Evolutionary conservation across 2,329 filamentous ascomycete genomes (phyloP), one percentile per base, ranked within the genome.

Genomic region (Botrytis sinoallii): DNA sequence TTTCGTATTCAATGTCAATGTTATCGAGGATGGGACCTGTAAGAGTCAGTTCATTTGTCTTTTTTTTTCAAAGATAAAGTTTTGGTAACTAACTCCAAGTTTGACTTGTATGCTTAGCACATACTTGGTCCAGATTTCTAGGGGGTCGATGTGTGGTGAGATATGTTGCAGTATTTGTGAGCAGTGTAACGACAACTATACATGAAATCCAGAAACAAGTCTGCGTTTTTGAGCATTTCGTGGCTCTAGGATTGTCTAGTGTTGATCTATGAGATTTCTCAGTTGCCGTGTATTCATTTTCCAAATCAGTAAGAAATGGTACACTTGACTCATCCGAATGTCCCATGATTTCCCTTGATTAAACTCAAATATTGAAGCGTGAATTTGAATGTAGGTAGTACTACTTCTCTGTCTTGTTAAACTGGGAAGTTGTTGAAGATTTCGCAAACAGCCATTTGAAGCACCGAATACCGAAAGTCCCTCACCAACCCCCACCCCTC

Each of bases 1-100:
- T 78, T 29, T 82, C 79, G 78, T 85, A 87, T 25, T 79, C 77
- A 5, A 86, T 81, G 29, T 81, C 78, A 6, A 86, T 79, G 9
- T 85, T 82, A 35, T 82, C 81, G 48, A 82, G 73, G 0, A 84
- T 60, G 0, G 83, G 82, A 7, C 82, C 76, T 77, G 52, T 10
- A 9, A n/a, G 3, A 35, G 7, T 60, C n/a, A 60, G 38, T 44
- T 35, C 9, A 18, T 12, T 16, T 32, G 64, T 32, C 22, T n/a
- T 44, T 9, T n/a, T 16, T 16, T 25, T 59, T 44, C 10, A 25
- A 9, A 32, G 4, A 60, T 14, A 25, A 44, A 44, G 25, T 3
- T 60, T n/a, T 59, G 38, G 20, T 18, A 44, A 60, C 67, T 70
- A 1, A 60, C 67, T 60, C 67, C 52, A 70, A 44, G 32, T 60